Conservation (phyloP, 2,329 filamentous ascomycete genomes). For the Phaeomoniella chlamydospora region DNA sequence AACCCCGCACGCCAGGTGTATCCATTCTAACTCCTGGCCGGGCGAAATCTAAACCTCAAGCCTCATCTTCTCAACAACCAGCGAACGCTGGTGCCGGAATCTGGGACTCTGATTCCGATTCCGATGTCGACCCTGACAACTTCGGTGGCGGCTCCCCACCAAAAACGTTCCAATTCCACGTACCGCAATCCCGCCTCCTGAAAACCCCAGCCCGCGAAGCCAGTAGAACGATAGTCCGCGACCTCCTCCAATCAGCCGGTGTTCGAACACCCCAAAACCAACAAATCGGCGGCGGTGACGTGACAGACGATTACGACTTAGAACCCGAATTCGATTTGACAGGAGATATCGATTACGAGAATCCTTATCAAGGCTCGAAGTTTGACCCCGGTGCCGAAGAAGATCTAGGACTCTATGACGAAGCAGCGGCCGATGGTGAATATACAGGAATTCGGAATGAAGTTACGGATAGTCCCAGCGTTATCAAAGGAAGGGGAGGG, state of each 20-base stretch:
- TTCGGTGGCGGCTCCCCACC: slow-evolving; percentile 72
- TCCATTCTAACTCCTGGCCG: slow-evolving; percentile 65
- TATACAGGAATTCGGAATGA: neutral
- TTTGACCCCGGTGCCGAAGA: neutral
- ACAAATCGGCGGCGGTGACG: neutral
- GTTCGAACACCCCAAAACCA: slow-evolving; percentile 16
- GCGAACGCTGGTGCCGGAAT: slow-evolving; percentile 25
- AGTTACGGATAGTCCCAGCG: neutral
- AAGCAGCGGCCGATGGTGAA: no score
- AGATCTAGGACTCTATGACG: no score
- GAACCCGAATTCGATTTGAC: neutral
- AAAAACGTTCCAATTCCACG: slow-evolving; percentile 49
- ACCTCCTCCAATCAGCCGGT: slow-evolving; percentile 30
- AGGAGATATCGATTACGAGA: neutral
- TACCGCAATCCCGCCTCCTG: slow-evolving; percentile 32
- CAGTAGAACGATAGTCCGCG: slow-evolving; percentile 32
- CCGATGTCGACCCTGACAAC: slow-evolving; percentile 42
- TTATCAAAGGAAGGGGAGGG: neutral
- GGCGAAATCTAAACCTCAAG: slow-evolving; percentile 12
- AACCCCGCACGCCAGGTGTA: slow-evolving; percentile 49
- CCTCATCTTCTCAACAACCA: slow-evolving; percentile 10
- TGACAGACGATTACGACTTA: neutral
- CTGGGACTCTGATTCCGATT: slow-evolving; percentile 57
- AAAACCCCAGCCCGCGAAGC: slow-evolving; percentile 36
- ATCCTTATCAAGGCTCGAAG: neutral